phyloP scores from a whole-genome alignment of 2,329 filamentous ascomycete genomes.

The Diaporthe sp. region DNA sequence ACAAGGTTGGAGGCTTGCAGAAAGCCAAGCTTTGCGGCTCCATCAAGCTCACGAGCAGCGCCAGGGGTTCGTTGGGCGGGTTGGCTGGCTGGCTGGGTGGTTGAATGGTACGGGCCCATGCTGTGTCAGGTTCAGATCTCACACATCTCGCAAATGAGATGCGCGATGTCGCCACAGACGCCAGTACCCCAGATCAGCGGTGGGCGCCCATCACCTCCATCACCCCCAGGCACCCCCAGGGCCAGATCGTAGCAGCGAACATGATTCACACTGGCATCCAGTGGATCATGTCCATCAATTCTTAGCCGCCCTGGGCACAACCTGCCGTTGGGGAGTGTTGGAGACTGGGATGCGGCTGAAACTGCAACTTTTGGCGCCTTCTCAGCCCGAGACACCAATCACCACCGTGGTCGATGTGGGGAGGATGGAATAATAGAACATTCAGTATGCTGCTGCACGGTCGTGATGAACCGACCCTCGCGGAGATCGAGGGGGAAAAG shows the following conservation, averaged over 20 bases:
- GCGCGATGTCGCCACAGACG: background rate
- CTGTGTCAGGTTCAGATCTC: slow-evolving; percentile 14
- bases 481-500: background rate
- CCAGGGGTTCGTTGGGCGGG: background rate
- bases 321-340: background rate
- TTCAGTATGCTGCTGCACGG: slow-evolving; percentile 1
- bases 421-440: background rate
- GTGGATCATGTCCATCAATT: slow-evolving; percentile 25
- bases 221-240: background rate
- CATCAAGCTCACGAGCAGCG: slow-evolving; percentile 10
- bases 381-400: slow-evolving; percentile 22
- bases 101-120: slow-evolving; percentile 4
- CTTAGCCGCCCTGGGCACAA: slow-evolving; percentile 19
- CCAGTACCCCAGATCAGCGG: background rate
- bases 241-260: slow-evolving; percentile 12
- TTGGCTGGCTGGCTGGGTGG: background rate
- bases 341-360: slow-evolving; percentile 29
- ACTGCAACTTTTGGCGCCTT: slow-evolving; percentile 31
- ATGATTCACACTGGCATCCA: slow-evolving; percentile 22
- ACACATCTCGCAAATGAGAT: slow-evolving; percentile 7
- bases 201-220: background rate
- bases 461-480: background rate
- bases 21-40: slow-evolving; percentile 28
- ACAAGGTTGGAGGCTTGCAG: background rate
- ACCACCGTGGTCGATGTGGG: slow-evolving; percentile 10